These are phyloP conservation scores for Aspergillus nidulans DNA, from an alignment of 495 filamentous ascomycete genomes.

Conservation along the genomic window DNA sequence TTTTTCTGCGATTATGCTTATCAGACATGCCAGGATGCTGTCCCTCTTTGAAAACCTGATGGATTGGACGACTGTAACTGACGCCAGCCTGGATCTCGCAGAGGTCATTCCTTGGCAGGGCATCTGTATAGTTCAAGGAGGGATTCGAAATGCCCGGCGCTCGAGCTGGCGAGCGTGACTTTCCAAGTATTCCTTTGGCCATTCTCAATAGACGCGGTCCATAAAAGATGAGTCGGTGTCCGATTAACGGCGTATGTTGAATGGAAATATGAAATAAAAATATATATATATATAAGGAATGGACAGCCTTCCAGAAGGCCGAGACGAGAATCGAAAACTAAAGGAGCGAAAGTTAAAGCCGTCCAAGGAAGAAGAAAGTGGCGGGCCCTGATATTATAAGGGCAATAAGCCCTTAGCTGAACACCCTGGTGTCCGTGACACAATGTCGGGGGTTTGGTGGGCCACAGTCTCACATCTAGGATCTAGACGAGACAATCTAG, in stretches of 20 bases:
- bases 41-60: conserved; percentile 18
- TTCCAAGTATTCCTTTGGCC: conserved; percentile 30
- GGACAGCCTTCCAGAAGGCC: conserved; percentile 50
- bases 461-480: conserved; percentile 9
- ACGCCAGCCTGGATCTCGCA: conserved; percentile 11
- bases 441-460: conserved; percentile 14
- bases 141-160: conserved; percentile 32
- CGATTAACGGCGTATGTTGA: not conserved
- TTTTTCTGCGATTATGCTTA: conserved; percentile 16
- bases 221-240: not conserved
- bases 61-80: conserved; percentile 5
- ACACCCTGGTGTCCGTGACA: not conserved
- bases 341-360: conserved; percentile 11
- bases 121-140: conserved; percentile 32
- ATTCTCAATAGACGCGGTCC: conserved; percentile 13
- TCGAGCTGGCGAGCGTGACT: conserved; percentile 22
- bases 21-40: conserved; percentile 24
- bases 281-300: conserved; percentile 30
- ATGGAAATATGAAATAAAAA: conserved; percentile 14
- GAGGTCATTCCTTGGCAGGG: conserved; percentile 32
- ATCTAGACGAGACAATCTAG: conserved; percentile 30
- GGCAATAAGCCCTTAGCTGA: not conserved
- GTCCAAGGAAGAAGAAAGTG: conserved; percentile 11
- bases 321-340: conserved; percentile 20
- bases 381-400: conserved; percentile 13